Percentiles rank a stretch among this genome's conserved stretches.
Evolutionary conservation across 768 basidiomycete species (phyloP).

Genomic region (Zangia roseola): DNA sequence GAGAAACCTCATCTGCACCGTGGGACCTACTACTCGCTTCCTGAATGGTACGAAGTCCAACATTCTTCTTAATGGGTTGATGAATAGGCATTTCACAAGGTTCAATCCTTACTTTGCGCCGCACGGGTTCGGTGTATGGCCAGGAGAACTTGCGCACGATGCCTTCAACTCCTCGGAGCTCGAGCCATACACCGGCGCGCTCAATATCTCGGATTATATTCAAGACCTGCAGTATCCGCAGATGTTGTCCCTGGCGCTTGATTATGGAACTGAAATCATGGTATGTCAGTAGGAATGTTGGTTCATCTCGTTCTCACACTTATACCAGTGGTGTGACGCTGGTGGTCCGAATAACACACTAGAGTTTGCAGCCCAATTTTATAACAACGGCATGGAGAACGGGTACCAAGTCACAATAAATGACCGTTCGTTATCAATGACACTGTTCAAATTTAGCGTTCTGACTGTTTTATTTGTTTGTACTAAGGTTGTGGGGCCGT

Average conservation of each 20-base stretch:
- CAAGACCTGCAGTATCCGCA: constrained; percentile 51
- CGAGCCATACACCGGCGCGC: constrained; percentile 54
- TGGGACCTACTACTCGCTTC: constrained; percentile 59
- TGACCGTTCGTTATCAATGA: constrained; percentile 31
- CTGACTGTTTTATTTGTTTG: too few species aligned
- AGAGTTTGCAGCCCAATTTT: constrained; percentile 45
- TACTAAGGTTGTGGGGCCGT: constrained; percentile 50
- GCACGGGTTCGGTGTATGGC: constrained; percentile 52
- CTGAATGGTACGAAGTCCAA: constrained; percentile 53
- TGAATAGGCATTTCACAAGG: constrained; percentile 29
- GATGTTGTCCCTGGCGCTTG: constrained; percentile 47
- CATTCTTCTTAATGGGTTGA: neutral
- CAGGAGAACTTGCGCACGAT: constrained; percentile 54
- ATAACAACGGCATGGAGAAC: constrained; percentile 39
- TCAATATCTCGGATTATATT: constrained; percentile 50
- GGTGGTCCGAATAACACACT: constrained; percentile 48
- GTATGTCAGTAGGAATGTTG: constrained; percentile 23
- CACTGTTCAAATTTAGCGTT: neutral
- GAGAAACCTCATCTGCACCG: constrained; percentile 51
- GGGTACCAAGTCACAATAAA: constrained; percentile 50
- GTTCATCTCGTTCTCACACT: constrained; percentile 9
- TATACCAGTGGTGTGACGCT: constrained; percentile 53
- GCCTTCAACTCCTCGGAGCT: constrained; percentile 44
- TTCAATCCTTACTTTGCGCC: constrained; percentile 52
- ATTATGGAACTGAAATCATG: constrained; percentile 56